Percentiles rank a stretch among this genome's conserved stretches.
These are phyloP conservation scores for Saturnispora quitensis DNA, from an alignment of 805 yeast species.

Conservation along the genomic window DNA sequence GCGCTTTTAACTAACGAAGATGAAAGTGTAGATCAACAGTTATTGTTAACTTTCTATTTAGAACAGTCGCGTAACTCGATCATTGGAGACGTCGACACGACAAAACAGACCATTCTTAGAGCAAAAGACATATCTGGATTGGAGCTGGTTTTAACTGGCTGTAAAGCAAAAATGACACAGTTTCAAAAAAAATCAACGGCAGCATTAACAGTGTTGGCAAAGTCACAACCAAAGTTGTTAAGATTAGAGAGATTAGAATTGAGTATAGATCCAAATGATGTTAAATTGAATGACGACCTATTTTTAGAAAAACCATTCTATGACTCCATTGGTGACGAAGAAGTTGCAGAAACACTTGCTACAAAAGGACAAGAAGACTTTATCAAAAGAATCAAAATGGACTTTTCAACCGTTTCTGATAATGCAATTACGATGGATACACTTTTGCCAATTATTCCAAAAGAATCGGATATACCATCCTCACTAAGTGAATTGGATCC, in stretches of 20 bases:
- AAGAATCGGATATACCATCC: constrained; percentile 55
- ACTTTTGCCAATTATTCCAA: constrained; percentile 53
- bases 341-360: constrained; percentile 23
- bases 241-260: constrained; percentile 13
- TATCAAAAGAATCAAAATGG: constrained; percentile 35
- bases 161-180: constrained; percentile 80
- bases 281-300: constrained; percentile 64
- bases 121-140: constrained; percentile 54
- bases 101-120: constrained; percentile 43
- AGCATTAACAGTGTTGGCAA: constrained; percentile 69
- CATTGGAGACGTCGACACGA: constrained; percentile 54
- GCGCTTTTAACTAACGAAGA: constrained; percentile 26
- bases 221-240: constrained; percentile 29
- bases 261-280: constrained; percentile 41
- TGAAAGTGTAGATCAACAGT: constrained; percentile 20
- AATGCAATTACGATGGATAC: constrained; percentile 4
- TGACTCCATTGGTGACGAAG: constrained; percentile 48
- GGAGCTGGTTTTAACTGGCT: constrained; percentile 68
- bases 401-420: constrained; percentile 19
- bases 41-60: constrained; percentile 44
- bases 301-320: constrained; percentile 67
- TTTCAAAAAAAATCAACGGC: constrained; percentile 67
- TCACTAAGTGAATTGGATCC: constrained; percentile 55
- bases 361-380: constrained; percentile 17
- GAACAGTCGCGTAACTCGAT: constrained; percentile 61